Percentiles rank a stretch among this genome's conserved stretches.
Conservation (phyloP, 2,329 filamentous ascomycete genomes). For the Trichoderma lentiforme region DNA sequence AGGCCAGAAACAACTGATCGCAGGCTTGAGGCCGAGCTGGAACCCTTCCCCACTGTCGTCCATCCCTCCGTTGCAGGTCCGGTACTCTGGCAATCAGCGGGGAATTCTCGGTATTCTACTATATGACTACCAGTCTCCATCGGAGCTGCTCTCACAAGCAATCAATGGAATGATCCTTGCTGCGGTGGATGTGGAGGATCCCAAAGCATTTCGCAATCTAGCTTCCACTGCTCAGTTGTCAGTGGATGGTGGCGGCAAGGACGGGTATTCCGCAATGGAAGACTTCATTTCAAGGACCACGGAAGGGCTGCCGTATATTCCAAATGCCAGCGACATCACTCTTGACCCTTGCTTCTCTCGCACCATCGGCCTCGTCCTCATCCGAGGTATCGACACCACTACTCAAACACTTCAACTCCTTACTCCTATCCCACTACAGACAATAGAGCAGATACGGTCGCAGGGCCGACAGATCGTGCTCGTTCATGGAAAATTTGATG, state of each 20-base stretch:
- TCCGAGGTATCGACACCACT: slow-evolving; percentile 64
- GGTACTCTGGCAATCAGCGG: slow-evolving; percentile 48
- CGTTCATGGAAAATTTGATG: slow-evolving; percentile 65
- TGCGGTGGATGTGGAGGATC: slow-evolving; percentile 58
- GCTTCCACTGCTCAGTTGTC: neutral
- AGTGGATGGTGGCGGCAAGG: slow-evolving; percentile 22
- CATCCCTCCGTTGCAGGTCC: slow-evolving; percentile 58
- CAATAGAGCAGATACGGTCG: slow-evolving; percentile 39
- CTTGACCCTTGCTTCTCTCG: slow-evolving; percentile 59
- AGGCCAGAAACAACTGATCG: slow-evolving; percentile 14
- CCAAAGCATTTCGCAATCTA: slow-evolving; percentile 45
- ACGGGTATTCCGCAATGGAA: neutral
- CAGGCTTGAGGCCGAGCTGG: slow-evolving; percentile 41
- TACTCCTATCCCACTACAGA: slow-evolving; percentile 51
- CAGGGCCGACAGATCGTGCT: slow-evolving; percentile 55
- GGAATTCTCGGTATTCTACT: slow-evolving; percentile 65
- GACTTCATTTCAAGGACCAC: slow-evolving; percentile 28
- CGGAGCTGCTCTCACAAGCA: slow-evolving; percentile 58
- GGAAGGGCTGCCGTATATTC: slow-evolving; percentile 61
- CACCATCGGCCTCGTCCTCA: slow-evolving; percentile 61
- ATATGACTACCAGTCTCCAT: slow-evolving; percentile 61
- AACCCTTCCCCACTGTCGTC: slow-evolving; percentile 53
- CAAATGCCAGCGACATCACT: slow-evolving; percentile 49
- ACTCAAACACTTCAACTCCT: slow-evolving; percentile 59
- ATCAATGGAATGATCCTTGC: slow-evolving; percentile 71